Evolutionary conservation across 2,329 filamentous ascomycete species (phyloP).

Genomic region (Alternaria tenuissima): DNA sequence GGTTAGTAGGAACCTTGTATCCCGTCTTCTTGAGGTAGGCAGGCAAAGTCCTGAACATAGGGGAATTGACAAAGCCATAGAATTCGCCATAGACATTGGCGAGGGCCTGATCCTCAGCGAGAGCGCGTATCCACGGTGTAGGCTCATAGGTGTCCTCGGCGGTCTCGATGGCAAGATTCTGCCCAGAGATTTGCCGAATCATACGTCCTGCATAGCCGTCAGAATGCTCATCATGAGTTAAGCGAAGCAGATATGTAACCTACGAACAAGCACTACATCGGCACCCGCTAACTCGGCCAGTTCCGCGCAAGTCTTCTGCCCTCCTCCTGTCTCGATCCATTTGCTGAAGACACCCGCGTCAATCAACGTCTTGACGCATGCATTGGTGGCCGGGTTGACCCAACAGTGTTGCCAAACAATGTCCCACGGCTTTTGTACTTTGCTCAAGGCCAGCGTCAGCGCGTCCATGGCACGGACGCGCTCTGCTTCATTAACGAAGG

Average conservation of each 20-base stretch:
- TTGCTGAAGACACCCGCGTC: constrained; percentile 13
- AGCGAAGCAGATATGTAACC: not conserved
- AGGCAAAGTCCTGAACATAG: constrained; percentile 11
- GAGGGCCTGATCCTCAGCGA: constrained; percentile 11
- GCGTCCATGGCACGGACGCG: constrained; percentile 11
- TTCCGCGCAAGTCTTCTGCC: constrained; percentile 8
- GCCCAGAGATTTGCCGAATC: constrained; percentile 3
- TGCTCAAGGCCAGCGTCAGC: constrained; percentile 8
- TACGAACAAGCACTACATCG: not conserved
- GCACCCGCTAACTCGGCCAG: not conserved
- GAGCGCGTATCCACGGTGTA: constrained; percentile 10
- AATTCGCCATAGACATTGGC: constrained; percentile 13
- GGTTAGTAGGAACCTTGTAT: constrained; percentile 9
- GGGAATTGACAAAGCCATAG: constrained; percentile 11
- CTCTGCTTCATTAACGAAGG: constrained; percentile 12
- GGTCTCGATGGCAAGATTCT: constrained; percentile 6
- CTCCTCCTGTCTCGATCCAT: constrained; percentile 10
- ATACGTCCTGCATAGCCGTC: constrained; percentile 1
- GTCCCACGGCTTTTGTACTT: constrained; percentile 13
- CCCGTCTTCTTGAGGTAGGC: constrained; percentile 11
- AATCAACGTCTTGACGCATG: constrained; percentile 13
- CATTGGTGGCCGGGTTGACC: constrained; percentile 13
- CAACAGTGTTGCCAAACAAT: constrained; percentile 13
- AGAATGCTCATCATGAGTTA: not conserved
- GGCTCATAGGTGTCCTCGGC: constrained; percentile 10